Conservation (phyloP, 768 basidiomycete genomes). For the Tricholoma saponaceum region DNA sequence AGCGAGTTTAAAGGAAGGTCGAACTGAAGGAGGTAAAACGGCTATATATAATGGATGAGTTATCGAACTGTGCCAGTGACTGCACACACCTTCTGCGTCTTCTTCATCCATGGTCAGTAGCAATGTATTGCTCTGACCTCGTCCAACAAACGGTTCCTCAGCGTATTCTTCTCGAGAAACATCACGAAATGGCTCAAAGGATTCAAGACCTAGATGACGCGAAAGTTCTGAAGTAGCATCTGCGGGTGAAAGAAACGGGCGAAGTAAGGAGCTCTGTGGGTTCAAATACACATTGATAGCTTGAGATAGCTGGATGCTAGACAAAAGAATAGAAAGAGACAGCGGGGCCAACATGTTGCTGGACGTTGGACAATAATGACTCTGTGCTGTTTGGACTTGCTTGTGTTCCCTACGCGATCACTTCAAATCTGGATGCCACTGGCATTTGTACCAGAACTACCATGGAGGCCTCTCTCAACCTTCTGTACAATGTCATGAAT, state of each 20-base stretch:
- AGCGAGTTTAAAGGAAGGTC: slow-evolving; percentile 42
- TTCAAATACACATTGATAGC: slow-evolving; percentile 61
- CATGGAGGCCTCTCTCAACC: slow-evolving; percentile 24
- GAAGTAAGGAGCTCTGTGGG: slow-evolving; percentile 35
- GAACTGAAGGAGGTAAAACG: slow-evolving; percentile 50
- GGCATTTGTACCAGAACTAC: slow-evolving; percentile 8
- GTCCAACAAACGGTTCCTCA: slow-evolving; percentile 52
- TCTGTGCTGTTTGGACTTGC: slow-evolving; percentile 24
- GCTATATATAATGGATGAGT: slow-evolving; percentile 30
- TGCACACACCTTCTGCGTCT: slow-evolving; percentile 48
- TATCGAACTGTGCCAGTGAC: neutral
- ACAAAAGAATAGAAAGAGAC: slow-evolving; percentile 25
- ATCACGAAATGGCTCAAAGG: slow-evolving; percentile 47
- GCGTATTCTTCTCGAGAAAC: slow-evolving; percentile 25
- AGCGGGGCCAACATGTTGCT: slow-evolving; percentile 20
- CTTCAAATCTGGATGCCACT: neutral
- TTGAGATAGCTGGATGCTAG: slow-evolving; percentile 32
- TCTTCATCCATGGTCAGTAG: slow-evolving; percentile 53
- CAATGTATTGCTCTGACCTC: slow-evolving; percentile 46
- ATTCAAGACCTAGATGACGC: slow-evolving; percentile 69
- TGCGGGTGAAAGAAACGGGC: slow-evolving; percentile 39
- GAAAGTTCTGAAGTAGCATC: slow-evolving; percentile 60
- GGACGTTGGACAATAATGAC: slow-evolving; percentile 9
- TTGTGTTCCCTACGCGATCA: slow-evolving; percentile 9
- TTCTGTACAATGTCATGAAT: slow-evolving; percentile 14